Percentiles rank a stretch among this genome's conserved stretches.
Conservation (phyloP, 306 rosid genomes). For the Geum urbanum region DNA sequence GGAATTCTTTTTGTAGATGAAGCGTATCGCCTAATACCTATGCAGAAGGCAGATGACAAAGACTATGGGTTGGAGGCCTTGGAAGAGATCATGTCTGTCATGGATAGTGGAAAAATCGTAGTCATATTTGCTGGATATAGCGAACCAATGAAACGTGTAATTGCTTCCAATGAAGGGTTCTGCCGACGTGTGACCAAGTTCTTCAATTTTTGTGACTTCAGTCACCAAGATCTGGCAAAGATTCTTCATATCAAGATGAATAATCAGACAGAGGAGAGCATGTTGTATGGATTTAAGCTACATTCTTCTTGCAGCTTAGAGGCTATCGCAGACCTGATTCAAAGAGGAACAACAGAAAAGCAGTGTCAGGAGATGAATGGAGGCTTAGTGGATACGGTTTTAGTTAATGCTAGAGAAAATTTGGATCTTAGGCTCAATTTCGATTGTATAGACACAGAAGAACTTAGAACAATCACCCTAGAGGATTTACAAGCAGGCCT, state of each 20-base stretch:
- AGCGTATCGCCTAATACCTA: slow-evolving; percentile 87
- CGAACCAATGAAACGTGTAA: slow-evolving; percentile 91
- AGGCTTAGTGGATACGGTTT: slow-evolving; percentile 72
- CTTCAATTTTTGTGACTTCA: slow-evolving; percentile 76
- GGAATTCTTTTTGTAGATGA: slow-evolving; percentile 95
- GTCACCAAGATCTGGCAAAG: slow-evolving; percentile 64
- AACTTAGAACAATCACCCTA: slow-evolving; percentile 68
- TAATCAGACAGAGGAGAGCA: slow-evolving; percentile 55
- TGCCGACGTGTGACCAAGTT: slow-evolving; percentile 94
- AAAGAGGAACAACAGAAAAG: slow-evolving; percentile 59
- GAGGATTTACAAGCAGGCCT: slow-evolving; percentile 82
- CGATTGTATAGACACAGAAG: slow-evolving; percentile 80
- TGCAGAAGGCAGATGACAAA: slow-evolving; percentile 91
- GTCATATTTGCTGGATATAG: slow-evolving; percentile 93
- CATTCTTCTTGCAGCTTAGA: slow-evolving; percentile 60
- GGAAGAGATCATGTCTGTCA: slow-evolving; percentile 98
- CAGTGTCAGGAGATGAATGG: slow-evolving; percentile 83
- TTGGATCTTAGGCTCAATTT: slow-evolving; percentile 83
- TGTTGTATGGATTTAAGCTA: slow-evolving; percentile 78
- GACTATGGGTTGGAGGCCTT: slow-evolving; percentile 96
- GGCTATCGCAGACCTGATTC: slow-evolving; percentile 57
- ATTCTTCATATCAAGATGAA: slow-evolving; percentile 84
- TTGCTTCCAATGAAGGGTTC: slow-evolving; percentile 87
- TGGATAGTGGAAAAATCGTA: slow-evolving; percentile 89
- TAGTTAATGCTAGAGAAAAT: slow-evolving; percentile 81